Evolutionary conservation across 495 filamentous ascomycete species (phyloP), one percentile per base, ranked within the genome.

Genomic region (Aspergillus hancockii): DNA sequence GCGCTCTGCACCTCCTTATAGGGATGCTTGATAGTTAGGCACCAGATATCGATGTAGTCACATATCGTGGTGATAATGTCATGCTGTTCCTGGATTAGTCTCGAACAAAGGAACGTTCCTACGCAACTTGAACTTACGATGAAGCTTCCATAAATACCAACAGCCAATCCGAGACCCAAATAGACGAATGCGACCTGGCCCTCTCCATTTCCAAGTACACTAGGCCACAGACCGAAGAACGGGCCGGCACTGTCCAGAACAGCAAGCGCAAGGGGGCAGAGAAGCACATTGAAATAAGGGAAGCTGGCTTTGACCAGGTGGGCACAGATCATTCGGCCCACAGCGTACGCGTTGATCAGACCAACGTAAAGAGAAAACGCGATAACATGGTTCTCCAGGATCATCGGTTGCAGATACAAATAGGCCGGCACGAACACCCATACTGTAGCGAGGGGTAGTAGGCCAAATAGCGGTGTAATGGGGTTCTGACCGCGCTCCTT

Each of bases 21-120:
- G 1, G 76, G 76, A 56, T 79, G 87, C 81, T 98, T 98, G 72
- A 98, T 98, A 0, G 89, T 96, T 73, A 98, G 79, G 67, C 94
- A 98, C 90, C 91, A 97, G 66, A 98, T 98, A 71, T 98, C 94
- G 55, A 97, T 80, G 71, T 96, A 95, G 67, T 98, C 94, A 70
- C 94, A 98, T 66, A 98, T 98, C 23, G 92, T 93, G 12, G 92
- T 90, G 61, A 98, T 95, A 31, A 98, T 91, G 71, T 97, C 94
- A 47, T 90, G 75, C 83, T 86, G 55, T 53, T 30, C 14, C 51
- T 45, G 30, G 21, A 19, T 49, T 9, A 36, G 34, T 60, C 40
- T 38, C 43, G 18, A 30, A 9, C 43, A n/a, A 5, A 4, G 30
- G 21, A 49, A 55, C 16, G 18, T 54, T 19, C 22, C 0, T 8